Conservation (phyloP, 2,329 filamentous ascomycete genomes). For the Aspergillus luchuensis region DNA sequence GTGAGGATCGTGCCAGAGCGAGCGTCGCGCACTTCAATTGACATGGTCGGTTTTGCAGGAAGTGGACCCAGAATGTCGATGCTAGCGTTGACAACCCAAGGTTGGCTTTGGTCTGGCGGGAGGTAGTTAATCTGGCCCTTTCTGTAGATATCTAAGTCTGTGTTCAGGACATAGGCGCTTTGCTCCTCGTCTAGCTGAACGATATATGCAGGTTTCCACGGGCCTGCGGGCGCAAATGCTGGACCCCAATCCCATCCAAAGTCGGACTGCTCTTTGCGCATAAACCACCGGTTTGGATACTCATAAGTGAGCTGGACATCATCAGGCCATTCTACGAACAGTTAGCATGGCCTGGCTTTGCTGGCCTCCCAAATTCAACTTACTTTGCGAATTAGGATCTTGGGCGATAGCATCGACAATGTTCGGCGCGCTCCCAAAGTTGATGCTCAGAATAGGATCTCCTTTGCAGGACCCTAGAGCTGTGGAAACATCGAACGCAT, state of each 20-base stretch:
- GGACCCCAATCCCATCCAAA: conserved; percentile 69
- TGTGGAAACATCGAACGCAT: conserved; percentile 59
- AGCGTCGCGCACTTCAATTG: conserved; percentile 50
- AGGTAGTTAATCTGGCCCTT: conserved; percentile 61
- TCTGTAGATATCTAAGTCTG: conserved; percentile 61
- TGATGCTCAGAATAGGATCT: conserved; percentile 49
- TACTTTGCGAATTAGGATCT: conserved; percentile 51
- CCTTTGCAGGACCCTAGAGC: conserved; percentile 47
- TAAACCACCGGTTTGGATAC: conserved; percentile 57
- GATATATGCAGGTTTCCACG: conserved; percentile 62
- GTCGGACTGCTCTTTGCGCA: conserved; percentile 64
- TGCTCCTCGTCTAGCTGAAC: conserved; percentile 52
- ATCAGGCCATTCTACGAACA: conserved; percentile 49
- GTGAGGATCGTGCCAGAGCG: conserved; percentile 43
- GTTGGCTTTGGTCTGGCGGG: conserved; percentile 57
- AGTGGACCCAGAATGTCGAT: conserved; percentile 58
- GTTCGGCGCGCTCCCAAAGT: conserved; percentile 60
- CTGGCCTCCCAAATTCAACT: conserved; percentile 1
- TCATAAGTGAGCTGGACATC: conserved; percentile 54
- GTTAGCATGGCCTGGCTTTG: background rate
- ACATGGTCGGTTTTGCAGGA: conserved; percentile 47
- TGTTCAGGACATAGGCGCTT: conserved; percentile 53
- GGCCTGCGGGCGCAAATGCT: conserved; percentile 63
- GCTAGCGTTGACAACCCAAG: conserved; percentile 65
- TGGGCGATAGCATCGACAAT: conserved; percentile 57